Conservation (phyloP, 441 rosid genomes). For the Populus tomentosa region DNA sequence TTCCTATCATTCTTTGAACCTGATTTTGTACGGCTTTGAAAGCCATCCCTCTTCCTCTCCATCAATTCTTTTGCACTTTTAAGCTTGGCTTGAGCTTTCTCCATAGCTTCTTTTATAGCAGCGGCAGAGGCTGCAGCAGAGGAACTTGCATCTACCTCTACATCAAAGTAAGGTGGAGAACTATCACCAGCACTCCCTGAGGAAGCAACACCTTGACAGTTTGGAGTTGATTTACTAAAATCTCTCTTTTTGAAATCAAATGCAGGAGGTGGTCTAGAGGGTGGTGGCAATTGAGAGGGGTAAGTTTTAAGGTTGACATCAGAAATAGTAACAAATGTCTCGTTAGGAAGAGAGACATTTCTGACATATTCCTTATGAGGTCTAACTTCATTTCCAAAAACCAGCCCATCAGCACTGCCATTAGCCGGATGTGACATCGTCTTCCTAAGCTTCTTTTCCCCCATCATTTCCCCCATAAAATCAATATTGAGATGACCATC, state of each 20-base stretch:
- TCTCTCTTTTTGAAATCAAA: constrained; percentile 36
- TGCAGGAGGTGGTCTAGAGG: constrained; percentile 66
- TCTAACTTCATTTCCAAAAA: constrained; percentile 28
- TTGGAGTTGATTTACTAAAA: constrained; percentile 28
- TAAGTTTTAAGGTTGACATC: constrained; percentile 73
- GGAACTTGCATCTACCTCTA: constrained; percentile 77
- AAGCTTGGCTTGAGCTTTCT: constrained; percentile 68
- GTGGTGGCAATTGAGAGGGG: constrained; percentile 82
- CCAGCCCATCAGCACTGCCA: constrained; percentile 18
- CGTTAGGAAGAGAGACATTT: constrained; percentile 37
- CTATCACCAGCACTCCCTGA: constrained; percentile 40
- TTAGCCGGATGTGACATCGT: constrained; percentile 41
- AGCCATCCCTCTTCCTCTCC: constrained; percentile 59
- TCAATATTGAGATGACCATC: constrained; percentile 29
- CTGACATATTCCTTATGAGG: constrained; percentile 32
- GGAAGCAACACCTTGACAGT: constrained; percentile 33
- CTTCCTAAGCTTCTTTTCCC: constrained; percentile 43
- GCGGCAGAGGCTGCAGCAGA: constrained; percentile 67
- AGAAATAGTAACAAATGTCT: constrained; percentile 65
- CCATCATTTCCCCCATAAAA: constrained; percentile 25
- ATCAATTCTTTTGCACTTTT: constrained; percentile 61
- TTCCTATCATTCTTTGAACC: constrained; percentile 32
- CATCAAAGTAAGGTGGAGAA: constrained; percentile 76
- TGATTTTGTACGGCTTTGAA: constrained; percentile 24
- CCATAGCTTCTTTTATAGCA: constrained; percentile 77